phyloP scores from a whole-genome alignment of 2,329 filamentous ascomycete genomes.

The Fusarium verticillioides region DNA sequence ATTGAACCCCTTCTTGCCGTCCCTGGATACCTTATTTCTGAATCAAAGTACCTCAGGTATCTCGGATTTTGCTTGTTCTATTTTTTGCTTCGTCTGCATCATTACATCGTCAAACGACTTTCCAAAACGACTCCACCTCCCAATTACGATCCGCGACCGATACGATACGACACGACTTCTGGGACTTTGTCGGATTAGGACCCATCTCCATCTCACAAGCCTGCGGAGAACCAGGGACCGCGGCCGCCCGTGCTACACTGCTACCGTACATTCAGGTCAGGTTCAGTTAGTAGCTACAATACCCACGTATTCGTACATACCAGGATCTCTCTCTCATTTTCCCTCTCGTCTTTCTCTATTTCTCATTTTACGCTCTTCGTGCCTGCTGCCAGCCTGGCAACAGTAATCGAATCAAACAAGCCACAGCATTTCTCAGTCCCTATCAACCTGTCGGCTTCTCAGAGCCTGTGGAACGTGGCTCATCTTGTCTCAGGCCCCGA shows the following conservation, averaged over 20 bases:
- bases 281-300: conserved; percentile 9
- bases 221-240: conserved; percentile 36
- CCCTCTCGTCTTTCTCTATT: conserved; percentile 15
- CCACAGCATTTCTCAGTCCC: conserved; percentile 34
- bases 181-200: conserved; percentile 23
- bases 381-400: conserved; percentile 20
- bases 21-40: neutral
- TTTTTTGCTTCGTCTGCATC: conserved; percentile 23
- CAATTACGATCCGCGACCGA: conserved; percentile 40
- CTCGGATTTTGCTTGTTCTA: neutral
- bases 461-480: conserved; percentile 35
- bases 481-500: conserved; percentile 22
- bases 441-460: neutral
- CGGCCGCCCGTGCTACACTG: conserved; percentile 25
- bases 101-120: conserved; percentile 28
- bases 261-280: conserved; percentile 11
- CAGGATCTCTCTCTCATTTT: neutral
- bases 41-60: neutral
- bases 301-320: conserved; percentile 37
- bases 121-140: conserved; percentile 28
- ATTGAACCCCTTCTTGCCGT: neutral
- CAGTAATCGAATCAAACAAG: conserved; percentile 19
- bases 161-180: conserved; percentile 38
- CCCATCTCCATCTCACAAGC: conserved; percentile 34
- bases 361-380: conserved; percentile 19